Evolutionary conservation across 1,139 yeast genomes (phyloP).

Genomic region (Yarrowia galli): DNA sequence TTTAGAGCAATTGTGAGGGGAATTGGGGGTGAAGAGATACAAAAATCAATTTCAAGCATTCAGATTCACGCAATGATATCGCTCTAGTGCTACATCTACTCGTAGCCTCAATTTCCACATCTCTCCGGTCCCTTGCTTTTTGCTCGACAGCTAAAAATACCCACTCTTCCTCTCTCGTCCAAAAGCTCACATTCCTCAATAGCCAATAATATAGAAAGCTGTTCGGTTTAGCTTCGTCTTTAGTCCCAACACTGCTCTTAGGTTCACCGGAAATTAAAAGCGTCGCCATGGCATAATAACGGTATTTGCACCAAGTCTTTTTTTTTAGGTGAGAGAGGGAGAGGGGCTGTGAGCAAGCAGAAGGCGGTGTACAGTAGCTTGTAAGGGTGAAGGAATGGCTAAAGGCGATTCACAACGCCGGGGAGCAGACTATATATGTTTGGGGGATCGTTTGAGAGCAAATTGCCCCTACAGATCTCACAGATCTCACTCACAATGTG

Average conservation of each 20-base stretch:
- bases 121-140: not conserved
- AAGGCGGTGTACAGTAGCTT: too few species aligned
- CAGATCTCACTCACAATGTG: not conserved
- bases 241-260: conserved; percentile 29
- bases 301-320: not conserved
- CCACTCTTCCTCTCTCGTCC: not conserved
- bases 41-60: too few species aligned
- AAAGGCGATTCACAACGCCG: too few species aligned
- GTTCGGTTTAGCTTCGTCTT: not conserved
- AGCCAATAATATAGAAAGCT: conserved; percentile 1
- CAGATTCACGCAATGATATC: too few species aligned
- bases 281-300: conserved; percentile 25
- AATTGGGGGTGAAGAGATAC: too few species aligned
- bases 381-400: too few species aligned
- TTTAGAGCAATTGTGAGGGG: too few species aligned
- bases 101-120: too few species aligned
- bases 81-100: too few species aligned
- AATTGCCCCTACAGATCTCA: too few species aligned
- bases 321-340: not conserved
- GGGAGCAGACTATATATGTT: too few species aligned
- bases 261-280: conserved; percentile 35
- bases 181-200: conserved; percentile 6
- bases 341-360: not conserved
- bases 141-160: not conserved
- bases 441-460: too few species aligned